Conservation (phyloP, 139 green algal species). For the Picochlorum sp. region DNA sequence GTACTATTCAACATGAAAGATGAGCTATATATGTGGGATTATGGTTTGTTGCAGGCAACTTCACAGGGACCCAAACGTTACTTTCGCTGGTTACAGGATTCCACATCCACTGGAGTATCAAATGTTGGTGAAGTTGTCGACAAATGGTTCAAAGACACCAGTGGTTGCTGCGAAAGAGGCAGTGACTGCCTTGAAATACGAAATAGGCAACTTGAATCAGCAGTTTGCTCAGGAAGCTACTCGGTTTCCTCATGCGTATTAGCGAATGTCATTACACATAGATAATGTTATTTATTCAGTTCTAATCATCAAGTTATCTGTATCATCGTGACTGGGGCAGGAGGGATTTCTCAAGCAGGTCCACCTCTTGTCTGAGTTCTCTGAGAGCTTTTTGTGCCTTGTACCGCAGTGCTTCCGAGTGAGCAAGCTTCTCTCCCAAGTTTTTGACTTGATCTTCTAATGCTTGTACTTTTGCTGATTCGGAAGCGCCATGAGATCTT, state of each 20-base stretch:
- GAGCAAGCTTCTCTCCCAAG: constrained; percentile 7
- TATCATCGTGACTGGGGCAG: too few relatives aligned
- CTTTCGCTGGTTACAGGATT: constrained; percentile 91
- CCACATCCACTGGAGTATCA: constrained; percentile 86
- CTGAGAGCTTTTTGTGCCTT: constrained; percentile 8
- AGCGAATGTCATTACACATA: not conserved
- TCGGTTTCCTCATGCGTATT: not conserved
- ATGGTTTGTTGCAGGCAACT: constrained; percentile 39
- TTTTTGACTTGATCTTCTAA: constrained; percentile 3
- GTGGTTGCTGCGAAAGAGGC: constrained; percentile 35
- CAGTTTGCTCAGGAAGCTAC: constrained; percentile 14
- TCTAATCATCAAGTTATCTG: too few relatives aligned
- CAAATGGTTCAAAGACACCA: constrained; percentile 46
- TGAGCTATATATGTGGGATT: not conserved
- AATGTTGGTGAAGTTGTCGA: constrained; percentile 77
- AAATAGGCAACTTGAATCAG: constrained; percentile 19
- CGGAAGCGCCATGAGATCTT: not conserved
- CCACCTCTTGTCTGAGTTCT: constrained; percentile 16
- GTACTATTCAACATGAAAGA: not conserved
- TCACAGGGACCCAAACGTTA: constrained; percentile 54
- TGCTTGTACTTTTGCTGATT: not conserved
- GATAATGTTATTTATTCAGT: too few relatives aligned
- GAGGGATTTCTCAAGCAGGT: not conserved
- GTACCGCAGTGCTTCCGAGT: constrained; percentile 23
- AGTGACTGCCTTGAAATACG: constrained; percentile 39